A percentile compares a stretch with the other conserved stretches of the same genome.
Conservation (phyloP, 1,139 yeast genomes). For the Yamadazyma sp. region DNA sequence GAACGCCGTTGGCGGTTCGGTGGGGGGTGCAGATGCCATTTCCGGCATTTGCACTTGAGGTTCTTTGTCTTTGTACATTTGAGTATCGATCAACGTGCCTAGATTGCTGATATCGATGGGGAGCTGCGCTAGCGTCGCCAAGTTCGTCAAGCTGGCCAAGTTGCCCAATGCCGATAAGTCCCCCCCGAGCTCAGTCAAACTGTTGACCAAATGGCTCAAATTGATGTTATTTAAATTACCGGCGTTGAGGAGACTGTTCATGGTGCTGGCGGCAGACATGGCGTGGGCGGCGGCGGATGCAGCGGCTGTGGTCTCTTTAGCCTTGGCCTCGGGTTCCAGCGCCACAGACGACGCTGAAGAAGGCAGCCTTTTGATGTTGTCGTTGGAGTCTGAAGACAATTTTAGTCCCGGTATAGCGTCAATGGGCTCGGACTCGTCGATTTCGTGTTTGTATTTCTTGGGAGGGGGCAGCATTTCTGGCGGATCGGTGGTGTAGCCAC, state of each 20-base stretch:
- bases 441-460: too few relatives aligned
- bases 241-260: slow-evolving; percentile 31
- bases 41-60: background rate
- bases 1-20: slow-evolving; percentile 2
- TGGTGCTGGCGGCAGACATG: slow-evolving; percentile 3
- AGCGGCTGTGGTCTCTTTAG: background rate
- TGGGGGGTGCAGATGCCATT: background rate
- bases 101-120: slow-evolving; percentile 43
- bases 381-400: background rate
- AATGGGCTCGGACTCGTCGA: too few relatives aligned
- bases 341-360: background rate
- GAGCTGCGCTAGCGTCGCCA: slow-evolving; percentile 46
- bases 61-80: slow-evolving; percentile 12
- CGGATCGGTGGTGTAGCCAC: slow-evolving; percentile 48
- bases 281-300: slow-evolving; percentile 2
- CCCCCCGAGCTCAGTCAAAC: slow-evolving; percentile 38
- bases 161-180: slow-evolving; percentile 39
- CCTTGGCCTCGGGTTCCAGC: background rate
- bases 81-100: slow-evolving; percentile 30
- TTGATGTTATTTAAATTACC: slow-evolving; percentile 48
- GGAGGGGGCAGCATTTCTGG: background rate
- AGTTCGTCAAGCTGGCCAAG: slow-evolving; percentile 40
- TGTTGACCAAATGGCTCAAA: slow-evolving; percentile 46
- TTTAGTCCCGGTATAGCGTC: too few relatives aligned
- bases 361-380: background rate